phyloP scores from a whole-genome alignment of 2,329 filamentous ascomycete genomes.

The Arthrobotrys musiformis region DNA sequence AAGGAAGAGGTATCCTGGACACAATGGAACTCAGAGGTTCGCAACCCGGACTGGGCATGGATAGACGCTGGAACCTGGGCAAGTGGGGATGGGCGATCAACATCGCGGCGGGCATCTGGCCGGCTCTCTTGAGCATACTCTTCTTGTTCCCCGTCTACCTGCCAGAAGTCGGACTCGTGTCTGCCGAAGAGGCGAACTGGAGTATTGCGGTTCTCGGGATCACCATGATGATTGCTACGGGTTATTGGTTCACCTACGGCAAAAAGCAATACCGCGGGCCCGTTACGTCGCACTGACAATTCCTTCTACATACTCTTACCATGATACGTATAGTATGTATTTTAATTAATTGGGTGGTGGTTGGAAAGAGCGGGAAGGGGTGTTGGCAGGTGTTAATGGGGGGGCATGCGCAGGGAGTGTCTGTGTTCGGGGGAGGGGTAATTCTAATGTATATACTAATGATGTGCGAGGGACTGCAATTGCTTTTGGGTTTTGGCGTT shows the following conservation, averaged over 20 bases:
- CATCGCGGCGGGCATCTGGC: constrained; percentile 47
- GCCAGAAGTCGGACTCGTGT: constrained; percentile 41
- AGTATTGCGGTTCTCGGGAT: constrained; percentile 43
- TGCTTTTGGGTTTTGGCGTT: constrained; percentile 28
- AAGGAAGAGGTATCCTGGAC: constrained; percentile 44
- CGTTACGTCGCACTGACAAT: constrained; percentile 47
- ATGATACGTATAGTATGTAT: not conserved
- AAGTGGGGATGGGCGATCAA: constrained; percentile 51
- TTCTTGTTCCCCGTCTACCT: constrained; percentile 53
- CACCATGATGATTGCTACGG: constrained; percentile 44
- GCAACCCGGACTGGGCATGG: constrained; percentile 26
- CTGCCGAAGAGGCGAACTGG: constrained; percentile 52
- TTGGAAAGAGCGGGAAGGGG: not conserved
- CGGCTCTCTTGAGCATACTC: constrained; percentile 38
- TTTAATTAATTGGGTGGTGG: not conserved
- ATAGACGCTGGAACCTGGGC: constrained; percentile 51
- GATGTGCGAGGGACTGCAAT: constrained; percentile 7
- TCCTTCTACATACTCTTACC: not conserved
- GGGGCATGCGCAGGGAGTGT: not conserved
- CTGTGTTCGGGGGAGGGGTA: not conserved
- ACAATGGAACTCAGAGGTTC: constrained; percentile 38
- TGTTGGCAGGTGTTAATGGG: not conserved
- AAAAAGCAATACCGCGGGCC: constrained; percentile 51
- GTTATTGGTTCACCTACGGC: constrained; percentile 50
- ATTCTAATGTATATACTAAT: constrained; percentile 44